Base-by-base conservation (phyloP, 768 basidiomycete species). In the Hygrophorus russula region DNA sequence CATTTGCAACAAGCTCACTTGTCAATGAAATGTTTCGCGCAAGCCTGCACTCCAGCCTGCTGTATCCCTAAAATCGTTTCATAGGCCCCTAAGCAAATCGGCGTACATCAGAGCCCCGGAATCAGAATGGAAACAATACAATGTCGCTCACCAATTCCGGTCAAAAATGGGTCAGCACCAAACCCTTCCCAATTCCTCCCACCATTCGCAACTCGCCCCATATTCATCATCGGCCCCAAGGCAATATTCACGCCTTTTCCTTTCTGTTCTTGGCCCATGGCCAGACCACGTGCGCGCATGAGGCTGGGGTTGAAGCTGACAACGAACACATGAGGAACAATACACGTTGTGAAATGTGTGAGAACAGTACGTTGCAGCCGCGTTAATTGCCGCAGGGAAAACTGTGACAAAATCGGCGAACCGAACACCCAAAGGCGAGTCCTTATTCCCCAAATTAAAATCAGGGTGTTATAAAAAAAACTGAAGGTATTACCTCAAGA, bases 121-220 rank as follows among this genome's bases (percentile, higher is more conserved):
- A 36, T 29, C n/a, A 2, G 15, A 35, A 12, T 41, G 15, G 7
- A 12, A 6, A n/a, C 17, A 4, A 34, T 8, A 10, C 24, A 7
- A 3, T 7, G 12, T 18, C 19, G n/a, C 35, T 32, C 36, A 44
- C 44, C 44, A 55, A 87, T 88, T 10, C 92, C 89, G n/a, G 74
- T 53, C 12, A 94, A 65, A 64, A 78, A 94, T 0, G 92, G 92
- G 58, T 96, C 92, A 8, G 74, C 88, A 24, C 91, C 90, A 46
- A 91, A 92, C n/a, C 88, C 89, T 68, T 94, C 92, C 87, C 89
- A 94, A 60, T 92, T 90, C 20, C 92, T 69, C 13, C 92, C 92
- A 5, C 83, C 88, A 49, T 75, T 68, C 2, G 84, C 79, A 14
- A 81, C 61, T 36, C 48, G 12, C 14, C 42, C 85, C 67, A 93